Conservation (phyloP, 805 yeast genomes). For the Clavispora vitiphila region DNA sequence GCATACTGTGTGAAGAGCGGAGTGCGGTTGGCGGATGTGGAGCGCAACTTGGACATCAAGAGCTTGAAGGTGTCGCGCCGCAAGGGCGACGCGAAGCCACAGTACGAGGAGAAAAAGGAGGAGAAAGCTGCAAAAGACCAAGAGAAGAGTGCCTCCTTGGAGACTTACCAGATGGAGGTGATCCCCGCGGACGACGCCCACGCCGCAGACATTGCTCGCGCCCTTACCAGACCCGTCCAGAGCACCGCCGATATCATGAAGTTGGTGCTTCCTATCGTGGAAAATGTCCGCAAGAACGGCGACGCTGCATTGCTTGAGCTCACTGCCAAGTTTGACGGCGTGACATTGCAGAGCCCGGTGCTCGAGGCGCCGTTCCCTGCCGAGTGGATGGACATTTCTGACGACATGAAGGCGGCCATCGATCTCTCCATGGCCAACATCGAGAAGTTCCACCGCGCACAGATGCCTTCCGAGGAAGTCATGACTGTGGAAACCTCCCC, state of each 20-base stretch:
- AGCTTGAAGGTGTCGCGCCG: slow-evolving; percentile 84
- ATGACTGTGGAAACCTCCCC: slow-evolving; percentile 87
- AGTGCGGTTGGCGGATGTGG: slow-evolving; percentile 75
- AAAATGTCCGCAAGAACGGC: slow-evolving; percentile 70
- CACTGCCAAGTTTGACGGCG: slow-evolving; percentile 90
- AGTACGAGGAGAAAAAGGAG: slow-evolving; percentile 41
- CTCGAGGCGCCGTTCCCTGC: slow-evolving; percentile 83
- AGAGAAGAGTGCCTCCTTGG: too few relatives aligned
- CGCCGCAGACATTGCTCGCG: slow-evolving; percentile 45
- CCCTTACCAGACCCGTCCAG: slow-evolving; percentile 91
- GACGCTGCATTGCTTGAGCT: slow-evolving; percentile 84
- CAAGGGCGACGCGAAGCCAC: slow-evolving; percentile 91
- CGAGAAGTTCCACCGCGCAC: slow-evolving; percentile 90
- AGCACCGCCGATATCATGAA: slow-evolving; percentile 89
- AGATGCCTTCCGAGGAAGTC: slow-evolving; percentile 62
- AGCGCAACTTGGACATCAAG: slow-evolving; percentile 77
- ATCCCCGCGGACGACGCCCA: slow-evolving; percentile 34
- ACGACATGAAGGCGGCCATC: slow-evolving; percentile 75
- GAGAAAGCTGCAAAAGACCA: too few relatives aligned
- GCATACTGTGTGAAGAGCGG: slow-evolving; percentile 61
- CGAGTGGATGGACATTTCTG: slow-evolving; percentile 65
- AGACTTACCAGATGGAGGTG: slow-evolving; percentile 46
- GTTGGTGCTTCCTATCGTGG: slow-evolving; percentile 84
- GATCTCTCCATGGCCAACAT: slow-evolving; percentile 89
- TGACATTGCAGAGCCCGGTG: slow-evolving; percentile 64